These are phyloP conservation scores for Penicillium sp. DNA, from an alignment of 2,329 filamentous ascomycete genomes.

Conservation along the genomic window DNA sequence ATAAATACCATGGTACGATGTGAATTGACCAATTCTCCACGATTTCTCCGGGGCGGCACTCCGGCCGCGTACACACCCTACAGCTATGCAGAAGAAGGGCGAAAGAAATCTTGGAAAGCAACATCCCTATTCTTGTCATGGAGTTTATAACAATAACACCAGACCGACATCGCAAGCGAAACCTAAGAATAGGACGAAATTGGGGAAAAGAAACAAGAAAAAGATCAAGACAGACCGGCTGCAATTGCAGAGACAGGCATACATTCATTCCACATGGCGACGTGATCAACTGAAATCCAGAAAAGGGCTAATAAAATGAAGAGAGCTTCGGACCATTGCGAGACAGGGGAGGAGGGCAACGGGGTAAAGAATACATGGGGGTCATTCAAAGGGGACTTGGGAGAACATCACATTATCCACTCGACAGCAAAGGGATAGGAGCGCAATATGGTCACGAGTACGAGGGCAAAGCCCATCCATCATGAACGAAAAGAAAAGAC, in stretches of 20 bases:
- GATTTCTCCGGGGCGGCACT: no score
- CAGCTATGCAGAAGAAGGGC: neutral
- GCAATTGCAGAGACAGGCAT: constrained; percentile 16
- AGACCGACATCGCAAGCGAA: neutral
- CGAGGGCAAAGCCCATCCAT: neutral
- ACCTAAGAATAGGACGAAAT: neutral
- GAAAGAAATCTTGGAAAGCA: neutral
- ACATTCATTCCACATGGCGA: constrained; percentile 26
- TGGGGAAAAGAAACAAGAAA: neutral
- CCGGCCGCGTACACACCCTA: neutral
- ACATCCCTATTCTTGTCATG: neutral
- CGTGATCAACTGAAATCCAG: constrained; percentile 12
- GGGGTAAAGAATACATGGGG: constrained; percentile 4
- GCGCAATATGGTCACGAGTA: neutral
- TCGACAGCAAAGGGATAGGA: neutral
- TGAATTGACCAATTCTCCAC: neutral
- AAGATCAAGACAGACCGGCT: constrained; percentile 11
- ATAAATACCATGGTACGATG: neutral
- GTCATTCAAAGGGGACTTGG: neutral
- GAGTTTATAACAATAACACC: neutral
- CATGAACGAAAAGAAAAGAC: neutral
- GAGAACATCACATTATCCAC: neutral
- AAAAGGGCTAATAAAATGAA: constrained; percentile 5
- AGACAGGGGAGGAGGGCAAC: neutral
- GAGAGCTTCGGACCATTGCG: neutral